Base-by-base conservation (phyloP, 75 land plant species). In the Adiantum capillusveneris region DNA sequence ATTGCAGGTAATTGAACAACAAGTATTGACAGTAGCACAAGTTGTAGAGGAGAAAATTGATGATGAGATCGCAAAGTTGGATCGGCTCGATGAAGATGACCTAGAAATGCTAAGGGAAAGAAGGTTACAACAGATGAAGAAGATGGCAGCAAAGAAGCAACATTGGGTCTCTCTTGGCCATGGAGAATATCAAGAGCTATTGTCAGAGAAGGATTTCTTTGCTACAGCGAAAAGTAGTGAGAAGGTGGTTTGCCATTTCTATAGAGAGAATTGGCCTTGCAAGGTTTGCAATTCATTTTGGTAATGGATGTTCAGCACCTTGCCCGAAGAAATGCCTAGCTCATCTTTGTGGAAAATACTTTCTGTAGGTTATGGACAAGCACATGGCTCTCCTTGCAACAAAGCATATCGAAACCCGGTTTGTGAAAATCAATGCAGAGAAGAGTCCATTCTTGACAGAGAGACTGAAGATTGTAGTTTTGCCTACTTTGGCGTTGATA, bases 231-330 rank as follows among this genome's bases (percentile, higher is more conserved):
- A 94, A 74, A 84, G 84, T 50, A 94, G 98, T 41, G 98, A 94
- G 27, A 84, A 96, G 49, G 83, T 94, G n/a, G 88, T 94, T 30
- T 89, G 96, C 63, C 98, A 94, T 55, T 94, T 94, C 58, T 94
- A 89, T 54, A 79, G 96, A 11, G 96, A 89, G 41, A 94, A 94
- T 58, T 94, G 96, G 98, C 98, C 98, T 25, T 94, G 98, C 84
- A 94, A 94, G 88, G 98, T 94, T 53, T 46, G 14, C 25, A 11
- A 24, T 44, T 46, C 5, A 46, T n/a, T n/a, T n/a, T n/a, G n/a
- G n/a, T n/a, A n/a, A n/a, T n/a, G n/a, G n/a, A n/a, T 12, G 14
- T 31, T 16, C 7, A 9, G 30, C 17, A 27, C 42, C n/a, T n/a
- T n/a, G n/a, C n/a, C n/a, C n/a, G n/a, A n/a, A n/a, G n/a, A n/a